phyloP scores from a whole-genome alignment of 768 basidiomycete species.

The Hydnum rufescens region DNA sequence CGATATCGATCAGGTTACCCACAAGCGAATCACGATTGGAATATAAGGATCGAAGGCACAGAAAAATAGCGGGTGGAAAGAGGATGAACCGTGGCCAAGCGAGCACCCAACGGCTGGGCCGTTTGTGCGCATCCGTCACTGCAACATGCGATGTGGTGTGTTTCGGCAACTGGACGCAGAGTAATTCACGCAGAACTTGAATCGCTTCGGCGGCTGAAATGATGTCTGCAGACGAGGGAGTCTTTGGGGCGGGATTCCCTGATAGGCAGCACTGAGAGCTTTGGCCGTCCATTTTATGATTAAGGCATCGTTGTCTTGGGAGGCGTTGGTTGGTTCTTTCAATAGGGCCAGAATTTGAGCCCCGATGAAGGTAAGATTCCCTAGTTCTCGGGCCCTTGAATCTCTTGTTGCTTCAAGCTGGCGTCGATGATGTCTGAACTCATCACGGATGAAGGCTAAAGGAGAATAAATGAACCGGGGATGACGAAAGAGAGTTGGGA shows the following conservation, averaged over 20 bases:
- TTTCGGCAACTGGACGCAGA: conserved; percentile 16
- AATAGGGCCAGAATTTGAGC: background rate
- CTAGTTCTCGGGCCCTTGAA: conserved; percentile 45
- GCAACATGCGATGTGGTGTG: conserved; percentile 10
- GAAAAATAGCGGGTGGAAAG: conserved; percentile 45
- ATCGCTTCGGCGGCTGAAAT: background rate
- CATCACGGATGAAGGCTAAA: conserved; percentile 32
- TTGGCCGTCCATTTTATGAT: conserved; percentile 4
- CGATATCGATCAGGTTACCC: conserved; percentile 36
- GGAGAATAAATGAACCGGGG: conserved; percentile 13
- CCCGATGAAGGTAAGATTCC: conserved; percentile 26
- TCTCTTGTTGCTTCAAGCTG: conserved; percentile 46
- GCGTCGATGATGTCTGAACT: conserved; percentile 40
- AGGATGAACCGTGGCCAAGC: conserved; percentile 71
- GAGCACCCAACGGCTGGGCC: conserved; percentile 48
- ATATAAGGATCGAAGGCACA: conserved; percentile 31
- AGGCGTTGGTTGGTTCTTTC: conserved; percentile 15
- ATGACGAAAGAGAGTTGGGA: conserved; percentile 49
- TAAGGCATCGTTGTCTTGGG: too few relatives aligned
- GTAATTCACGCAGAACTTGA: conserved; percentile 12
- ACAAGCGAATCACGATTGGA: conserved; percentile 37
- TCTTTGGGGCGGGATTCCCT: conserved; percentile 14
- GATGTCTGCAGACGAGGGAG: conserved; percentile 11
- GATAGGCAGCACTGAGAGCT: conserved; percentile 30
- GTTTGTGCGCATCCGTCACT: conserved; percentile 19